Evolutionary conservation across 2,329 filamentous ascomycete genomes (phyloP).

Genomic region (Calonectria pseudoturangicola): DNA sequence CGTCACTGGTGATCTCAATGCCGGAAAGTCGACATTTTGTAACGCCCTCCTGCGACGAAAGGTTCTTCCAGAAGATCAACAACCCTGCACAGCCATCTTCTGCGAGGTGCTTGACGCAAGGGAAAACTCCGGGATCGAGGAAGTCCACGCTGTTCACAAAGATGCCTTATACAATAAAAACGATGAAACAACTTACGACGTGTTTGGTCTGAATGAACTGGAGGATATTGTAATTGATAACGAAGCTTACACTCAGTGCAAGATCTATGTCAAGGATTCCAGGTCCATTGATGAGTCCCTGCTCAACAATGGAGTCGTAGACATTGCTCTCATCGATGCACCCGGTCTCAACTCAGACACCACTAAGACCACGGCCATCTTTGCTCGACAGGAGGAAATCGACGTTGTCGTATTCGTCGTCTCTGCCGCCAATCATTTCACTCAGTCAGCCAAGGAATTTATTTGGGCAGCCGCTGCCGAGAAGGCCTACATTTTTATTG

Average conservation of each 20-base stretch:
- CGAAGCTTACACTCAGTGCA: conserved; percentile 92
- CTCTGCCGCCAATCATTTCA: conserved; percentile 98
- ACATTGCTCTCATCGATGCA: conserved; percentile 97
- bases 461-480: conserved; percentile 96
- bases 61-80: conserved; percentile 95
- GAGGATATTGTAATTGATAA: conserved; percentile 95
- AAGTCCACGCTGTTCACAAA: conserved; percentile 95
- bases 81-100: conserved; percentile 98
- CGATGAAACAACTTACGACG: conserved; percentile 95
- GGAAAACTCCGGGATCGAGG: conserved; percentile 93
- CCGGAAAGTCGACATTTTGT: conserved; percentile 98
- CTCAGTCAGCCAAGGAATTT: conserved; percentile 97
- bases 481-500: conserved; percentile 99
- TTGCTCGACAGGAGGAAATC: conserved; percentile 97
- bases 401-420: conserved; percentile 99
- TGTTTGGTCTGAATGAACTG: conserved; percentile 84
- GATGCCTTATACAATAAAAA: conserved; percentile 87
- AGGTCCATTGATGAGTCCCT: conserved; percentile 93
- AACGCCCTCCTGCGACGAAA: conserved; percentile 96
- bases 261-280: conserved; percentile 95
- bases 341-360: conserved; percentile 97
- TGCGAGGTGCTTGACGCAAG: conserved; percentile 96
- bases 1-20: conserved; percentile 96
- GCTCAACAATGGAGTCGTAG: conserved; percentile 97
- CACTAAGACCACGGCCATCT: conserved; percentile 96